Percentiles rank a stretch among this genome's conserved stretches.
phyloP scores from a whole-genome alignment of 257 asterid genomes.

The Hygrophila difformis region DNA sequence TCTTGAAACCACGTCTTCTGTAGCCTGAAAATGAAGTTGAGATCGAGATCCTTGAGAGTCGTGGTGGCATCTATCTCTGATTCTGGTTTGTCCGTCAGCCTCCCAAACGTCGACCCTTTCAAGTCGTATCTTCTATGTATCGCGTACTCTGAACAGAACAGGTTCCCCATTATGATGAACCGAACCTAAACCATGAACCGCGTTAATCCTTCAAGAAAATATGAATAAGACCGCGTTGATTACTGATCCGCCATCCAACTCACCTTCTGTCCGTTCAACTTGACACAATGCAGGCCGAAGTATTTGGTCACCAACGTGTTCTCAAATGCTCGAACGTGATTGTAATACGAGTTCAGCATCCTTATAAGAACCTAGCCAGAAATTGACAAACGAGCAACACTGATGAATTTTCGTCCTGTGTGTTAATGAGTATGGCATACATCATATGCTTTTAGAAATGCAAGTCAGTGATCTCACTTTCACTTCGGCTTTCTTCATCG shows the following conservation, averaged over 20 bases:
- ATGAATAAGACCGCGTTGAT: background rate
- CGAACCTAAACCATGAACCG: conserved; percentile 44
- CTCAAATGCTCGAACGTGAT: conserved; percentile 52
- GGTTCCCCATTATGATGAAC: conserved; percentile 84
- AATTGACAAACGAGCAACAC: too few relatives aligned
- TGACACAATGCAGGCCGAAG: conserved; percentile 58
- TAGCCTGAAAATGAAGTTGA: conserved; percentile 65
- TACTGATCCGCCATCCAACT: too few relatives aligned
- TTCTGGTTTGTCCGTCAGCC: conserved; percentile 80
- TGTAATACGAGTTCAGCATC: conserved; percentile 57
- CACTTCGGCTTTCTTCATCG: conserved; percentile 96
- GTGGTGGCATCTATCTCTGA: conserved; percentile 82
- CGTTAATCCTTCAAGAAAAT: conserved; percentile 10
- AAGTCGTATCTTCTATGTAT: conserved; percentile 75
- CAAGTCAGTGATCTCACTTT: conserved; percentile 64
- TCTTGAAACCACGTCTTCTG: conserved; percentile 89
- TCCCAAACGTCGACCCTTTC: conserved; percentile 93
- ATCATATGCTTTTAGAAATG: background rate
- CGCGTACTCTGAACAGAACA: conserved; percentile 61
- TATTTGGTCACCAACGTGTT: conserved; percentile 56
- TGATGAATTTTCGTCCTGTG: too few relatives aligned
- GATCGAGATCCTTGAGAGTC: conserved; percentile 90
- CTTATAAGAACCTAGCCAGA: conserved; percentile 47
- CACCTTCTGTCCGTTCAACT: conserved; percentile 75
- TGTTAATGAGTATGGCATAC: too few relatives aligned